phyloP scores from a whole-genome alignment of 139 green algal species.

The Pycnococcus provasolii region DNA sequence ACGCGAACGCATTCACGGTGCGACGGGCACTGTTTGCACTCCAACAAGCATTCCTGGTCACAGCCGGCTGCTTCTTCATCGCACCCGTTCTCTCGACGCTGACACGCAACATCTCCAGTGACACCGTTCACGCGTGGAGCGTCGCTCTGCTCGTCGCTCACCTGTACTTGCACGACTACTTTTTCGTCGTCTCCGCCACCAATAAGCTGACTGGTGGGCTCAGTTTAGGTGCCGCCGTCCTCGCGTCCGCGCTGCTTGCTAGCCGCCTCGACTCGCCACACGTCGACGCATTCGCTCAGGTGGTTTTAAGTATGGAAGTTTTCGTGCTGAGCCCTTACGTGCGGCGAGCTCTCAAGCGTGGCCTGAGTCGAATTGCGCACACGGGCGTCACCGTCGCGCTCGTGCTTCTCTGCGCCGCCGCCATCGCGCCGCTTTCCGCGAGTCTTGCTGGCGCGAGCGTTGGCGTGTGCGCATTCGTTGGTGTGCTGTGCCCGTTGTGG shows the following conservation, averaged over 20 bases:
- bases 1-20: neutral
- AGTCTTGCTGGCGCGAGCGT: no score
- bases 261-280: slow-evolving; percentile 45
- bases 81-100: slow-evolving; percentile 63
- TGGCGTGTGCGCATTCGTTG: slow-evolving; percentile 30
- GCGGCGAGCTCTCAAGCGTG: neutral
- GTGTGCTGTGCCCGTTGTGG: slow-evolving; percentile 57
- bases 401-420: no score
- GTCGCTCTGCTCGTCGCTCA: slow-evolving; percentile 51
- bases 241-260: slow-evolving; percentile 64
- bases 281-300: no score
- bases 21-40: neutral
- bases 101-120: slow-evolving; percentile 55
- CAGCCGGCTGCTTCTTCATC: slow-evolving; percentile 50
- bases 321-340: slow-evolving; percentile 62
- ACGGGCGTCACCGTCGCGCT: no score
- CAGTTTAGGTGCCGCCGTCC: slow-evolving; percentile 54
- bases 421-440: no score
- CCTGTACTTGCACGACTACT: slow-evolving; percentile 80
- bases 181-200: slow-evolving; percentile 8
- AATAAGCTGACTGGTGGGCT: slow-evolving; percentile 47
- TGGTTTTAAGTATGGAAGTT: slow-evolving; percentile 31
- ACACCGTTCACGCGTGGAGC: slow-evolving; percentile 62
- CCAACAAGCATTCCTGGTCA: slow-evolving; percentile 8
- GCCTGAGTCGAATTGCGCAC: no score